Evolutionary conservation across 2,329 filamentous ascomycete genomes (phyloP).

Genomic region (Orbilia brochopaga): DNA sequence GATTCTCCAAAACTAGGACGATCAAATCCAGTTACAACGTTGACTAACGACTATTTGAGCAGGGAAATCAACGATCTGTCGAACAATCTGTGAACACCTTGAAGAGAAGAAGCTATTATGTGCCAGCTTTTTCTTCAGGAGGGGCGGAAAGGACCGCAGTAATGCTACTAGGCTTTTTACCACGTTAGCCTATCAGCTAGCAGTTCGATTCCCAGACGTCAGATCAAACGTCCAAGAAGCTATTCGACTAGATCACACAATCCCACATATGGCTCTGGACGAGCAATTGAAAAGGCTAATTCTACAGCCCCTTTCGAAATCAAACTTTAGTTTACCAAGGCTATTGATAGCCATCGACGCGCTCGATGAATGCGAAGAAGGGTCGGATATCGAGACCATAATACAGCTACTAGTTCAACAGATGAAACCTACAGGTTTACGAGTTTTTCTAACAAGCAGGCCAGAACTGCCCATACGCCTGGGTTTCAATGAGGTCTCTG

Average conservation of each 20-base stretch:
- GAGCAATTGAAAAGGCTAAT: conserved; percentile 14
- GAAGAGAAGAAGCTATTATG: not conserved
- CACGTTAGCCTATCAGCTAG: conserved; percentile 14
- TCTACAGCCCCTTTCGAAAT: conserved; percentile 2
- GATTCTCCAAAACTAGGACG: too few relatives aligned
- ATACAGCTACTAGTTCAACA: conserved; percentile 54
- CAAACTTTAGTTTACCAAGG: not conserved
- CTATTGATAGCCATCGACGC: conserved; percentile 55
- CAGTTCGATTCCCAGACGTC: not conserved
- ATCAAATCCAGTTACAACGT: too few relatives aligned
- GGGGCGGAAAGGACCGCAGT: conserved; percentile 11
- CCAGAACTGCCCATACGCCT: conserved; percentile 59
- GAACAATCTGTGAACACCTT: conserved; percentile 8
- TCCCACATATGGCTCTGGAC: not conserved
- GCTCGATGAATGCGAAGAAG: conserved; percentile 57
- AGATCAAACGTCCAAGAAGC: not conserved
- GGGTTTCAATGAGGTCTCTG: conserved; percentile 56
- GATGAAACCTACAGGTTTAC: conserved; percentile 52
- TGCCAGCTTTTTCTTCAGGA: conserved; percentile 19
- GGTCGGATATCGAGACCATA: conserved; percentile 56
- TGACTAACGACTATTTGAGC: too few relatives aligned
- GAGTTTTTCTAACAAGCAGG: conserved; percentile 60
- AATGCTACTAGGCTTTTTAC: conserved; percentile 17
- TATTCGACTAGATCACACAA: not conserved
- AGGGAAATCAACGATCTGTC: conserved; percentile 20